Base-by-base conservation (phyloP, 805 yeast species). In the Yarrowia sp. region DNA sequence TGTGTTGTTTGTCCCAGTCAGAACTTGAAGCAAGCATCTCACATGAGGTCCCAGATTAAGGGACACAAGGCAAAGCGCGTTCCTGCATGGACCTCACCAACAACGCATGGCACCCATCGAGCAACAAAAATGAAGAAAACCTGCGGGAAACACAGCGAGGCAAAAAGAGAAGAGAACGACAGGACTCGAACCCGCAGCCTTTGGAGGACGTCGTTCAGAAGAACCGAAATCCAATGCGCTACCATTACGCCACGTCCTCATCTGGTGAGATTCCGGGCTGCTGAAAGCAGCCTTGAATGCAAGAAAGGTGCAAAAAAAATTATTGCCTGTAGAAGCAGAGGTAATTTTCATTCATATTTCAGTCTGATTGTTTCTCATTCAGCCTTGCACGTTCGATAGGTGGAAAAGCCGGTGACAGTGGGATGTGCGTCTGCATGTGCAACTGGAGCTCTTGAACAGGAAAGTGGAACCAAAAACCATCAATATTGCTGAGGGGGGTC, bases 101-200 rank as follows among this genome's bases (percentile, higher is more conserved):
- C 7, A 12, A 31, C 14, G 21, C 9, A 24, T 24, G 49, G n/a
- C 46, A 24, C 46, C 46, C 31, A 41, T 41, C 46, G 24, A 41
- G 8, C 33, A 42, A 42, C 24, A 42, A 42, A 6, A 3, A 16
- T 3, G 19, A 41, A 19, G 25, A 25, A 42, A 25, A 25, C 33
- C 13, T 2, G 32, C 33, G 22, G 6, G 33, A 16, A 42, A 22
- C 42, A 2, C 19, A 1, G 25, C 16, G 12, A 12, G 22, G 33
- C 49, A 42, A 42, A 42, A 42, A 42, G 32, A 22, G 33, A 41
- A 42, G 49, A 42, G 49, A 33, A 42, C 49, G 49, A 42, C 49
- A 42, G 49, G 49, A 42, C 49, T 25, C 49, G 49, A 42, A 42
- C 49, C 49, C 49, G 49, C 49, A 42, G 49, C 49, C 49, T 42